These are phyloP conservation scores for Phlyctochytrium planicorne DNA, from an alignment of 192 early-diverging fungal species.

Conservation along the genomic window DNA sequence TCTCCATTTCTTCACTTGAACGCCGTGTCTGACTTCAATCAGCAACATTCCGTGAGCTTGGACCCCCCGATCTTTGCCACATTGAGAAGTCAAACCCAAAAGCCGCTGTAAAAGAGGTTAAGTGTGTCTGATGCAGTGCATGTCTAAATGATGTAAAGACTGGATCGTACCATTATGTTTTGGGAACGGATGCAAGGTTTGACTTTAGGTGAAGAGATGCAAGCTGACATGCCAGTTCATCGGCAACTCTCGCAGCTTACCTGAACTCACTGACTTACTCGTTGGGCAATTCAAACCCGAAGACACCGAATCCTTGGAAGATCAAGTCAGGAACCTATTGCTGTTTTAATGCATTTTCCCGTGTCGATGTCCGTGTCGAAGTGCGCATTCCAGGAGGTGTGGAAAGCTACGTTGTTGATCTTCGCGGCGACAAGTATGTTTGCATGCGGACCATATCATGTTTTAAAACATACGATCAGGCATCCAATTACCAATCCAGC, in stretches of 20 bases:
- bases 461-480: conserved; percentile 42
- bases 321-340: conserved; percentile 77
- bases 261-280: conserved; percentile 94
- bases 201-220: conserved; percentile 5
- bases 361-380: conserved; percentile 96
- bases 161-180: conserved; percentile 62
- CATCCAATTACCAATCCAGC: conserved; percentile 56
- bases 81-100: conserved; percentile 90
- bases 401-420: conserved; percentile 85
- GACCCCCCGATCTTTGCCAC: conserved; percentile 97
- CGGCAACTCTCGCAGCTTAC: conserved; percentile 96
- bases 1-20: background rate
- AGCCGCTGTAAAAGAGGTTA: conserved; percentile 72
- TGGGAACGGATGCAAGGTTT: conserved; percentile 55
- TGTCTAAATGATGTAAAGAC: conserved; percentile 56
- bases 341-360: conserved; percentile 96
- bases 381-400: conserved; percentile 98
- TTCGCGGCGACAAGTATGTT: conserved; percentile 80
- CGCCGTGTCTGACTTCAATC: background rate
- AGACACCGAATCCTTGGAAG: conserved; percentile 54
- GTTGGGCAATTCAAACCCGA: conserved; percentile 43
- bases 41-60: conserved; percentile 76
- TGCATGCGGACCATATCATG: background rate
- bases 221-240: conserved; percentile 65
- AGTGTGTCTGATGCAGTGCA: background rate